Evolutionary conservation across 139 green algal genomes (phyloP).

Genomic region (Coccomyxa sp.): DNA sequence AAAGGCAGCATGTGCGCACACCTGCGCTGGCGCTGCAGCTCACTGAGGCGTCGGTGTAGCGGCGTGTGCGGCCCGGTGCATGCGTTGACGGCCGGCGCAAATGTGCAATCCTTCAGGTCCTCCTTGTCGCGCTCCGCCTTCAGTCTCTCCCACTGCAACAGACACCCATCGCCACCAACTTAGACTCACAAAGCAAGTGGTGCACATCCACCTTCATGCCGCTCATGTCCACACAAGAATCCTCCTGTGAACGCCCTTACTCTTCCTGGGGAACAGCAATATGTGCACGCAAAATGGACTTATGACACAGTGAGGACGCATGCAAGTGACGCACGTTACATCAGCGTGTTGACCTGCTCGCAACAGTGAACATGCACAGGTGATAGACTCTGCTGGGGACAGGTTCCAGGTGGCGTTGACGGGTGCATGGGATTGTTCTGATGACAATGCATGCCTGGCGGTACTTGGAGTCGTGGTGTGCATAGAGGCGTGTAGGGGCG

Average conservation of each 20-base stretch:
- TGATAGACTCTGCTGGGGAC: neutral
- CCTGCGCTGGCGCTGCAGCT: conserved; percentile 21
- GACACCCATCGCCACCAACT: neutral
- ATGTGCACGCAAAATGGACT: neutral
- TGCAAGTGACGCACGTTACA: too few relatives aligned
- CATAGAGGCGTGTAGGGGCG: conserved; percentile 23
- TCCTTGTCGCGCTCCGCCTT: conserved; percentile 16
- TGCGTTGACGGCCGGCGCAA: conserved; percentile 14
- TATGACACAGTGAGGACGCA: neutral
- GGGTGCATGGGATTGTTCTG: neutral
- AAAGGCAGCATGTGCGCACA: neutral
- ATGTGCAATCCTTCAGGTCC: conserved; percentile 33
- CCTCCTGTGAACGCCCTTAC: too few relatives aligned
- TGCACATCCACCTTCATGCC: too few relatives aligned
- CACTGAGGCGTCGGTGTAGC: conserved; percentile 19
- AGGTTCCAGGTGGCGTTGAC: neutral
- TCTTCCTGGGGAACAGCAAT: too few relatives aligned
- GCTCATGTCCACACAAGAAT: too few relatives aligned
- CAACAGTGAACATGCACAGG: too few relatives aligned
- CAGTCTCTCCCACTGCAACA: conserved; percentile 22
- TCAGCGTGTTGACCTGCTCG: too few relatives aligned
- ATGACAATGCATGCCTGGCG: neutral
- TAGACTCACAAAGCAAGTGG: too few relatives aligned
- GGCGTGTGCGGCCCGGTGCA: conserved; percentile 7
- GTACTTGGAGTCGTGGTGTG: conserved; percentile 5